Evolutionary conservation across 805 yeast species (phyloP), one percentile per base, ranked within the genome.

Genomic region (Henningerozyma blattae): DNA sequence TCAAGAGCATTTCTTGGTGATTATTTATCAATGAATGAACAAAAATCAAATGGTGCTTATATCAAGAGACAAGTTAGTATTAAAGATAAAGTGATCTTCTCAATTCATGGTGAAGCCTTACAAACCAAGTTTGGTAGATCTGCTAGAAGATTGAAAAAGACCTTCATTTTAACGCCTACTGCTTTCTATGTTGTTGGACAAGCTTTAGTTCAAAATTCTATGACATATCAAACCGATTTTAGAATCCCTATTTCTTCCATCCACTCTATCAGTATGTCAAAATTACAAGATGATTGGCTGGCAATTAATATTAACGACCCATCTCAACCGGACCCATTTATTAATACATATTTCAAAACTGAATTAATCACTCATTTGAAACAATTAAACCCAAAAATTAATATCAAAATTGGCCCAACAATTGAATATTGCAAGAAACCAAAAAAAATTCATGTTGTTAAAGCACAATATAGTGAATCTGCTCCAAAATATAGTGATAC

Each of bases 1-100:
- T 80, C 77, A 34, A 72, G 98, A 46, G 78, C 89, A 5, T 93
- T 72, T 46, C 71, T 81, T 77, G 98, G 97, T n/a, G 98, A 91
- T 56, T 91, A 91, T 47, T 61, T 91, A 40, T 83, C 77, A 13
- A 81, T 94, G 50, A 87, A 85, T 58, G 82, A 77, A 44, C 54
- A 69, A 17, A 83, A 82, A 29, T 74, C 83, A 4, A 71, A 56
- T 52, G 98, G 98, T 34, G 73, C 77, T 20, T 85, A 78, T 49
- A 62, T 91, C 33, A 68, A 75, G 41, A 72, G 68, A 33, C 76
- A 79, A 35, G 70, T 73, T 9, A 85, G 87, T 4, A 72, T 91
- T 28, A 62, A 61, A 14, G 95, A 80, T 13, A 62, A 54, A 18
- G 77, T 85, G n/a, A 50, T 75, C 2, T 91, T 89, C 50, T 85